Conservation (phyloP, 169 alveolate species). For the Plasmodium relictum region DNA sequence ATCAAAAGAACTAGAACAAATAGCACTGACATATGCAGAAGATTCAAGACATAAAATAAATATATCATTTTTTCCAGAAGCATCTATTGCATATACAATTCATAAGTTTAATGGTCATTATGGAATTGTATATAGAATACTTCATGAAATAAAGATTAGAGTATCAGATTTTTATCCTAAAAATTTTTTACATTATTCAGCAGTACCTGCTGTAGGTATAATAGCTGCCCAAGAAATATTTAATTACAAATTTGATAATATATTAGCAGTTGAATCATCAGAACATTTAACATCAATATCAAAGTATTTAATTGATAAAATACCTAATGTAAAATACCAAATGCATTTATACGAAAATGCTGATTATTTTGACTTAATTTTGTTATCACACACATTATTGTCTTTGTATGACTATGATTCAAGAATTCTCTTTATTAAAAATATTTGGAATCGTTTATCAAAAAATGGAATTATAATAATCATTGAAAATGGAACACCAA, state of each 20-base stretch:
- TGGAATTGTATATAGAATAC: conserved; percentile 85
- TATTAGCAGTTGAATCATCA: conserved; percentile 82
- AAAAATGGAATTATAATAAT: conserved; percentile 81
- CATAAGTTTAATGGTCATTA: conserved; percentile 88
- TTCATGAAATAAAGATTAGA: conserved; percentile 80
- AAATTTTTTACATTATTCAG: background rate
- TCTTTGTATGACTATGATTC: conserved; percentile 56
- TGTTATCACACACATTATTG: conserved; percentile 77
- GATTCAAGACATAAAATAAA: conserved; percentile 85
- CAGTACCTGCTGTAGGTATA: conserved; percentile 70
- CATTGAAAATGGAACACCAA: conserved; percentile 92
- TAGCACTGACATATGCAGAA: conserved; percentile 83
- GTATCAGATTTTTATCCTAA: conserved; percentile 71
- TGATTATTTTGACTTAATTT: conserved; percentile 77
- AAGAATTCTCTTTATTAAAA: conserved; percentile 80
- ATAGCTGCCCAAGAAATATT: conserved; percentile 59
- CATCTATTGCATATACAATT: conserved; percentile 88
- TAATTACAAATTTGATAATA: conserved; percentile 53
- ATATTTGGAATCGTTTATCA: conserved; percentile 81
- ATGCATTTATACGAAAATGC: conserved; percentile 78
- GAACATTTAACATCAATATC: conserved; percentile 80
- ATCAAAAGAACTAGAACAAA: conserved; percentile 84
- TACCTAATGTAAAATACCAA: conserved; percentile 79
- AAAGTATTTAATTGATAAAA: conserved; percentile 73
- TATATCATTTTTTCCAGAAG: conserved; percentile 45